Percentiles rank a stretch among this genome's conserved stretches.
These are phyloP conservation scores for Calonectria ilicicola DNA, from an alignment of 2,329 filamentous ascomycete genomes.

Conservation along the genomic window DNA sequence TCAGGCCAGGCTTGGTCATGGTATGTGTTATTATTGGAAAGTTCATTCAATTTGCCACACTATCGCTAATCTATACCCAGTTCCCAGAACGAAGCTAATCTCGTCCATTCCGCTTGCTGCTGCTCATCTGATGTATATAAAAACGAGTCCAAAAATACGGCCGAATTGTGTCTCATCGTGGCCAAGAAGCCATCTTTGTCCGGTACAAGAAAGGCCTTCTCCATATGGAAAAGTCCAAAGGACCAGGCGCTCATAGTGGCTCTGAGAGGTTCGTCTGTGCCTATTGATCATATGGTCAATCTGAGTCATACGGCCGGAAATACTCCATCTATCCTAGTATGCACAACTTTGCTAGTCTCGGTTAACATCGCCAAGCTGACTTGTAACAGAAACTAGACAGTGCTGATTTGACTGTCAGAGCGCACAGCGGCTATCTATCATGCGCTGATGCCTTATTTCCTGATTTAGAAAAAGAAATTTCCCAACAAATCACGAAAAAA, in stretches of 20 bases:
- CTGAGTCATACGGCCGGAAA: not conserved
- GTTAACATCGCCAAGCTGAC: not conserved
- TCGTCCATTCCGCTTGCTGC: not conserved
- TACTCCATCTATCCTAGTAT: not conserved
- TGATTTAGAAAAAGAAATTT: not conserved
- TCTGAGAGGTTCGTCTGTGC: not conserved
- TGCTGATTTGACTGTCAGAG: not conserved
- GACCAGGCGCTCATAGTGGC: not conserved
- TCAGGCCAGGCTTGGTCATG: not conserved
- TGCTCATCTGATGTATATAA: not conserved
- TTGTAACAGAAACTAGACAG: not conserved
- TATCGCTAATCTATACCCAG: not conserved
- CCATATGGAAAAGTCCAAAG: not conserved
- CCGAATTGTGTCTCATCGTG: not conserved
- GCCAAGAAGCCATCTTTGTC: not conserved
- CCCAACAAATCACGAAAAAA: not conserved
- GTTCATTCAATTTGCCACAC: not conserved
- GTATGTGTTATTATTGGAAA: not conserved
- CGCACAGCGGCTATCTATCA: not conserved
- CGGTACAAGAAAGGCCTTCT: not conserved
- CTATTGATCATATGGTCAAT: not conserved
- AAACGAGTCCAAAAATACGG: not conserved
- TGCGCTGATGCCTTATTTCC: not conserved
- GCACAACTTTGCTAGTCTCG: not conserved
- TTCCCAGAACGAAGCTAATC: not conserved